These are phyloP conservation scores for Penicillium waksmanii DNA, from an alignment of 495 filamentous ascomycete species.

Conservation along the genomic window DNA sequence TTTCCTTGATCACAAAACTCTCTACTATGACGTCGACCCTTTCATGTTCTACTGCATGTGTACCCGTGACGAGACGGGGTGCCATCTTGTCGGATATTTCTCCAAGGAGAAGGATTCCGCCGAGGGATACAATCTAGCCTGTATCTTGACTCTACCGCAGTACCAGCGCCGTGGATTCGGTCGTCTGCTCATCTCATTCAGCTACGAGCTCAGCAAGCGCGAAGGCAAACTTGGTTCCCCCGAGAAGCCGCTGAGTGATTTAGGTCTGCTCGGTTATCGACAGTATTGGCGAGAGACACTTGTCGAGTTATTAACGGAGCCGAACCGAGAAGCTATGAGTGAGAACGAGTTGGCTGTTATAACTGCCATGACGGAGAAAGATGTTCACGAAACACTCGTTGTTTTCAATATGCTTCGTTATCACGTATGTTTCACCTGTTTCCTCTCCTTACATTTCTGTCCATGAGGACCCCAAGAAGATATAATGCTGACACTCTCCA, in stretches of 20 bases:
- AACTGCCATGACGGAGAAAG: slow-evolving; percentile 93
- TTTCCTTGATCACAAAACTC: slow-evolving; percentile 97
- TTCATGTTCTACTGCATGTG: slow-evolving; percentile 99
- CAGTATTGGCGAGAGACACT: slow-evolving; percentile 97
- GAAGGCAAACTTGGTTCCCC: slow-evolving; percentile 93
- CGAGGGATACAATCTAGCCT: slow-evolving; percentile 96
- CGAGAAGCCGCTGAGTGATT: slow-evolving; percentile 93
- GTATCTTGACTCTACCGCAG: slow-evolving; percentile 94
- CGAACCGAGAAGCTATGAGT: slow-evolving; percentile 63
- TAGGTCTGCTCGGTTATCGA: slow-evolving; percentile 88
- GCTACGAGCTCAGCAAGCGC: slow-evolving; percentile 94
- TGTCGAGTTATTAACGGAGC: slow-evolving; percentile 75
- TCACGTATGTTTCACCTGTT: slow-evolving; percentile 59
- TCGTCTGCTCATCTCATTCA: slow-evolving; percentile 92
- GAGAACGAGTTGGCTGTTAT: slow-evolving; percentile 77
- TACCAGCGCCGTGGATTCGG: slow-evolving; percentile 95
- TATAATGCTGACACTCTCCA: slow-evolving; percentile 27
- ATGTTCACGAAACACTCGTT: slow-evolving; percentile 91
- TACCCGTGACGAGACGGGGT: slow-evolving; percentile 80
- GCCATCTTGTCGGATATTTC: slow-evolving; percentile 95
- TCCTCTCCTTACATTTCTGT: neutral
- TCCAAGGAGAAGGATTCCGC: slow-evolving; percentile 97
- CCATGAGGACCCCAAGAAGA: neutral
- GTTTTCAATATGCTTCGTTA: slow-evolving; percentile 94
- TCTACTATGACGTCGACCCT: slow-evolving; percentile 99